Conservation (phyloP, 345 rosid species). For the Aquilaria yunnanensis region DNA sequence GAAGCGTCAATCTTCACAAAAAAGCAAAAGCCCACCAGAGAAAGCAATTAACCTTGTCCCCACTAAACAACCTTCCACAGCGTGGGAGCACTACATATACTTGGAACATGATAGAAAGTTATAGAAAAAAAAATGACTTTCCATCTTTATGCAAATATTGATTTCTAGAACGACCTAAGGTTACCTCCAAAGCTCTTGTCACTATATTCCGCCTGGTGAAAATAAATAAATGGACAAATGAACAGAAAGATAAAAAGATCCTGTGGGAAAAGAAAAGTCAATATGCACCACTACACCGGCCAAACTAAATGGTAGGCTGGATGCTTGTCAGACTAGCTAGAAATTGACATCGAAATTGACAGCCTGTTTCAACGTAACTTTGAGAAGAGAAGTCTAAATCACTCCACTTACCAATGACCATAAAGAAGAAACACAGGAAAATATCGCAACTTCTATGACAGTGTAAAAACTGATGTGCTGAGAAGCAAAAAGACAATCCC, state of each 20-base stretch:
- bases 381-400: too few relatives aligned
- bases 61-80: not conserved
- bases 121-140: not conserved
- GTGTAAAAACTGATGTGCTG: too few relatives aligned
- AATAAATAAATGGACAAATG: not conserved
- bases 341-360: slow-evolving; percentile 9
- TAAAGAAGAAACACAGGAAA: too few relatives aligned
- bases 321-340: slow-evolving; percentile 4
- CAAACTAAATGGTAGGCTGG: slow-evolving; percentile 10
- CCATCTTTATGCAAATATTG: not conserved
- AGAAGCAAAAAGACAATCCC: too few relatives aligned
- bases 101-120: too few relatives aligned
- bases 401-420: too few relatives aligned
- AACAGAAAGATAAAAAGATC: slow-evolving; percentile 1
- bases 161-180: slow-evolving; percentile 3
- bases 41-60: not conserved
- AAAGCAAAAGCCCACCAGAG: too few relatives aligned
- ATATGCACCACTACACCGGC: slow-evolving; percentile 22
- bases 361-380: not conserved
- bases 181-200: slow-evolving; percentile 13
- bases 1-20: slow-evolving; percentile 1
- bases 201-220: slow-evolving; percentile 11
- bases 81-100: too few relatives aligned
- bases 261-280: slow-evolving; percentile 7
- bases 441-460: too few relatives aligned